phyloP scores from a whole-genome alignment of 1,284 basidiomycete species.

The Trametes polyzona region DNA sequence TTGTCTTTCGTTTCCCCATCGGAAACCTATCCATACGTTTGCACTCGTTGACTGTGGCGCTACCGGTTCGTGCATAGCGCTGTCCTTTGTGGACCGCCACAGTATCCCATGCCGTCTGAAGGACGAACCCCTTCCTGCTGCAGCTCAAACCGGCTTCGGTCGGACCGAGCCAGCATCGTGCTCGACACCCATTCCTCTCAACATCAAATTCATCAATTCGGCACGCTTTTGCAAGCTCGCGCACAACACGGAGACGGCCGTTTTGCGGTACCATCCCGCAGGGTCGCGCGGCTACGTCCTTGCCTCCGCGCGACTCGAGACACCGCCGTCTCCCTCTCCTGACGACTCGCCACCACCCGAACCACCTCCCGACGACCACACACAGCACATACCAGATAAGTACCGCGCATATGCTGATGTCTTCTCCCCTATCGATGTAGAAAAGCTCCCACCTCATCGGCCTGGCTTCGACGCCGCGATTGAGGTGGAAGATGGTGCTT shows the following conservation, averaged over 20 bases:
- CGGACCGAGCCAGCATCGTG: neutral
- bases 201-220: slow-evolving; percentile 33
- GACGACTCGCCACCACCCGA: neutral
- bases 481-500: slow-evolving; percentile 9
- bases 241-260: slow-evolving; percentile 17
- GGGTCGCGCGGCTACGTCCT: slow-evolving; percentile 1
- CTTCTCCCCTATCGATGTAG: slow-evolving; percentile 9
- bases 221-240: slow-evolving; percentile 47
- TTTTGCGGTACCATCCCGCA: slow-evolving; percentile 5
- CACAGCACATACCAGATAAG: slow-evolving; percentile 9
- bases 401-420: slow-evolving; percentile 9
- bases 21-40: slow-evolving; percentile 32
- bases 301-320: neutral
- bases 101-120: slow-evolving; percentile 32
- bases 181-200: neutral
- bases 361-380: neutral
- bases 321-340: neutral
- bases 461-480: slow-evolving; percentile 11
- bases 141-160: neutral
- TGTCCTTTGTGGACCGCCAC: slow-evolving; percentile 36
- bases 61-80: slow-evolving; percentile 39
- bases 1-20: slow-evolving; percentile 35
- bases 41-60: slow-evolving; percentile 43
- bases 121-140: slow-evolving; percentile 29
- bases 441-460: slow-evolving; percentile 15